Percentiles rank a stretch among this genome's conserved stretches.
Evolutionary conservation across 2,329 filamentous ascomycete species (phyloP).

Genomic region (Fusarium sp.): DNA sequence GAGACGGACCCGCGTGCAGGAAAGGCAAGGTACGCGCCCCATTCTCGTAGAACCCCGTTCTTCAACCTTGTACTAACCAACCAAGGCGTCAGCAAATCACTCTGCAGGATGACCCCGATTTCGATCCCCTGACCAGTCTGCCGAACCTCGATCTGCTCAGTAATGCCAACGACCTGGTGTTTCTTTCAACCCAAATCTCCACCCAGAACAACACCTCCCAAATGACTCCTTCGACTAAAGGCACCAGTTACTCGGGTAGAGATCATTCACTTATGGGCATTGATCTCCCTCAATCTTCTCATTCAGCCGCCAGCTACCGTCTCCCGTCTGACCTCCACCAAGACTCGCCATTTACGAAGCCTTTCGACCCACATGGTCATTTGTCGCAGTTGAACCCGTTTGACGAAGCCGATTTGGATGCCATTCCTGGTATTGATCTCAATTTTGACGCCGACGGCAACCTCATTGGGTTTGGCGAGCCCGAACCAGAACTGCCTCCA

Average conservation of each 20-base stretch:
- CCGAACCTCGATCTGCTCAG: constrained; percentile 57
- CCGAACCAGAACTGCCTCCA: constrained; percentile 60
- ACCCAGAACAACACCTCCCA: constrained; percentile 60
- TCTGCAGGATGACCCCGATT: constrained; percentile 86
- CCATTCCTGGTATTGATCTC: constrained; percentile 60
- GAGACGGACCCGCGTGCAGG: constrained; percentile 80
- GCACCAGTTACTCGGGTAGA: constrained; percentile 50
- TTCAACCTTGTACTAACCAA: constrained; percentile 15
- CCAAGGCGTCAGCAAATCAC: constrained; percentile 81
- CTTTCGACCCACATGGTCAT: constrained; percentile 32
- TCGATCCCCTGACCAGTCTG: constrained; percentile 60
- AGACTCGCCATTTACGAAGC: constrained; percentile 49
- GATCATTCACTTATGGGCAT: constrained; percentile 50
- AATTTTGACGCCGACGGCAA: constrained; percentile 69
- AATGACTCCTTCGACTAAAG: constrained; percentile 60
- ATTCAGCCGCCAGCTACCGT: constrained; percentile 52
- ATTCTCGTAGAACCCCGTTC: constrained; percentile 55
- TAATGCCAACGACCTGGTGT: constrained; percentile 52
- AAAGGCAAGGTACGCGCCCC: constrained; percentile 75
- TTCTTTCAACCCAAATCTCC: constrained; percentile 57
- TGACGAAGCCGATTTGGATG: constrained; percentile 57
- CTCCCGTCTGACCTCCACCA: constrained; percentile 55
- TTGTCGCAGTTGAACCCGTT: constrained; percentile 53
- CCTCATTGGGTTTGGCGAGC: constrained; percentile 59
- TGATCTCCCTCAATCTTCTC: constrained; percentile 55